Conservation (phyloP, 2,329 filamentous ascomycete genomes). For the Epichloe sibirici region DNA sequence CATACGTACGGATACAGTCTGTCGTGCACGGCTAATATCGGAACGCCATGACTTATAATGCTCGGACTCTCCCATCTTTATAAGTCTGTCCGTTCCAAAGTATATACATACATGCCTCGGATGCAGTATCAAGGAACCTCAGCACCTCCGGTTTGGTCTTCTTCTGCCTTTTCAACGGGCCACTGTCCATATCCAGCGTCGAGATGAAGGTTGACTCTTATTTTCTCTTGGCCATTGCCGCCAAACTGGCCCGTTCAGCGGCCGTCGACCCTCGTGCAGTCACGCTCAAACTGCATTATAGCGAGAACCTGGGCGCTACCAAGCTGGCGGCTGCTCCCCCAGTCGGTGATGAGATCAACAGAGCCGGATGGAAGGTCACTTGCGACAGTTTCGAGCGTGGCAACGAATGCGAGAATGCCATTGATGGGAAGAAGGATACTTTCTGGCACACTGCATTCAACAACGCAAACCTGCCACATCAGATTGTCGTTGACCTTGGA, state of each 20-base stretch:
- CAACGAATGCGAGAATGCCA: conserved; percentile 16
- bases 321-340: conserved; percentile 4
- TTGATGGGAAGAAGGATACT: conserved; percentile 16
- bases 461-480: conserved; percentile 13
- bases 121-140: too few relatives aligned
- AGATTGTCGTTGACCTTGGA: conserved; percentile 20
- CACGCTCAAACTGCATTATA: conserved; percentile 1
- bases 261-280: background rate
- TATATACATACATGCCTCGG: too few relatives aligned
- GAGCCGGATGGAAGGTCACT: conserved; percentile 14
- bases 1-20: too few relatives aligned
- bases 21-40: too few relatives aligned
- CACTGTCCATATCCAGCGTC: background rate
- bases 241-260: background rate
- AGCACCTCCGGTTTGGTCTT: background rate
- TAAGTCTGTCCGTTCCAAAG: too few relatives aligned
- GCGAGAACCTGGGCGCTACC: background rate
- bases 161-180: background rate
- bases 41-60: too few relatives aligned
- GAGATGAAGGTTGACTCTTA: background rate
- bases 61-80: too few relatives aligned
- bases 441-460: conserved; percentile 17
- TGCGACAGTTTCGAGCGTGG: conserved; percentile 17
- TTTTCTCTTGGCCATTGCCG: background rate
- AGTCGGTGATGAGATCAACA: conserved; percentile 4